Base-by-base conservation (phyloP, 2,329 filamentous ascomycete species). In the Daldinia sp. region DNA sequence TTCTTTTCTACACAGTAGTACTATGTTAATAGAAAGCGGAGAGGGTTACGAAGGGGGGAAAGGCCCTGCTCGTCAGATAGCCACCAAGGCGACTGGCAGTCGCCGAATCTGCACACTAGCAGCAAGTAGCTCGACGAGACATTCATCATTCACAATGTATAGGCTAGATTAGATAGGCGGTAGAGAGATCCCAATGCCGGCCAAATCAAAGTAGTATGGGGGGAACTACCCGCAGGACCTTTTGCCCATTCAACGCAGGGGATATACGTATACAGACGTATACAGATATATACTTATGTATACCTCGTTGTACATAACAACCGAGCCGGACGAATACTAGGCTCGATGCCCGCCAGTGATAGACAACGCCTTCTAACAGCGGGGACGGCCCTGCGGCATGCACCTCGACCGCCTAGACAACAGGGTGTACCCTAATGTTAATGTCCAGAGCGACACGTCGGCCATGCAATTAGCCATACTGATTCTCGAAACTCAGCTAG, bases 41-140 rank as follows among this genome's bases (percentile, higher is more conserved):
- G 65, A 60, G 44, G 65, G 62, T 58, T 18, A 46, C 56, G 64
- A 70, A 67, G 56, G 60, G 51, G 55, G 50, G 59, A 33, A 46
- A 46, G 39, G 60, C 46, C 59, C 55, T 63, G 63, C 51, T 58
- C 60, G 18, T 59, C 41, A 66, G 68, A 65, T 70, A 68, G 68
- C 63, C 68, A 71, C 68, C 57, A 57, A 65, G 56, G 44, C 46
- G 46, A 63, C 59, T 66, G 62, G 55, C 46, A 71, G 68, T 71
- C 65, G 65, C 69, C 66, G 63, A 71, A 20, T 69, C 66, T 65
- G 51, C 48, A 61, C 46, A 67, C 48, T 66, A 62, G 60, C 48
- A 64, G 60, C 59, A 67, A 30, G 56, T 60, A 65, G 63, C 59
- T 71, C 55, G 61, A 70, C 70, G 65, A 72, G 68, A 71, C 65